phyloP scores from a whole-genome alignment of 129 eudicot species.

The Silybum marianum region DNA sequence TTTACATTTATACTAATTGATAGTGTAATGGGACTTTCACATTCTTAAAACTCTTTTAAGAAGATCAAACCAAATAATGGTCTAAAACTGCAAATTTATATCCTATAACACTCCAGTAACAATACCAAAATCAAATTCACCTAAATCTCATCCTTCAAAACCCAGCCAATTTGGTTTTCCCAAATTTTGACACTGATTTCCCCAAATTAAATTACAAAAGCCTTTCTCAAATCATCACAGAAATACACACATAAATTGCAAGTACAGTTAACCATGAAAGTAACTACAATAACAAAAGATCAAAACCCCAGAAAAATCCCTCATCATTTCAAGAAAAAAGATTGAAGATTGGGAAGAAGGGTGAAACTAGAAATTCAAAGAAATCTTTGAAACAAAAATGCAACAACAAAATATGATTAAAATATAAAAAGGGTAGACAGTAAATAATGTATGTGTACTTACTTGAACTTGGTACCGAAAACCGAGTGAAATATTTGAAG shows the following conservation, averaged over 20 bases:
- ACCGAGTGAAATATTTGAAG: slow-evolving; percentile 61
- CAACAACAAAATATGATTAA: neutral
- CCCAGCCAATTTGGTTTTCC: slow-evolving; percentile 13
- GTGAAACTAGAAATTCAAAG: neutral
- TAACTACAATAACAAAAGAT: neutral
- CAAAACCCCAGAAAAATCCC: slow-evolving; percentile 7
- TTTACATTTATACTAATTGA: neutral
- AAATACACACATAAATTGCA: neutral
- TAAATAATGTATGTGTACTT: slow-evolving; percentile 15
- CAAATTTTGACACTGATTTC: neutral
- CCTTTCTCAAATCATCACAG: neutral
- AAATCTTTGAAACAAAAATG: neutral
- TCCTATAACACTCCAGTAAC: slow-evolving; percentile 5
- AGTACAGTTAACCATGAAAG: slow-evolving; percentile 4
- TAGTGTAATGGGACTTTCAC: neutral
- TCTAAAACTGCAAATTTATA: slow-evolving; percentile 1
- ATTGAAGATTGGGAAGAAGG: neutral
- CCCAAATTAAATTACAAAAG: slow-evolving; percentile 10
- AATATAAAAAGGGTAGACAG: neutral
- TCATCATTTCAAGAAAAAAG: neutral
- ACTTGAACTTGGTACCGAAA: slow-evolving; percentile 74
- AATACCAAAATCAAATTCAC: slow-evolving; percentile 4
- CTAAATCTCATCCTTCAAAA: slow-evolving; percentile 23
- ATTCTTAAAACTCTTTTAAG: neutral
- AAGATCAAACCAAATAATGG: neutral